Percentiles rank a stretch among this genome's conserved stretches.
These are phyloP conservation scores for Paramecium biaurelia DNA, from an alignment of 73 alveolate genomes.

Conservation along the genomic window DNA sequence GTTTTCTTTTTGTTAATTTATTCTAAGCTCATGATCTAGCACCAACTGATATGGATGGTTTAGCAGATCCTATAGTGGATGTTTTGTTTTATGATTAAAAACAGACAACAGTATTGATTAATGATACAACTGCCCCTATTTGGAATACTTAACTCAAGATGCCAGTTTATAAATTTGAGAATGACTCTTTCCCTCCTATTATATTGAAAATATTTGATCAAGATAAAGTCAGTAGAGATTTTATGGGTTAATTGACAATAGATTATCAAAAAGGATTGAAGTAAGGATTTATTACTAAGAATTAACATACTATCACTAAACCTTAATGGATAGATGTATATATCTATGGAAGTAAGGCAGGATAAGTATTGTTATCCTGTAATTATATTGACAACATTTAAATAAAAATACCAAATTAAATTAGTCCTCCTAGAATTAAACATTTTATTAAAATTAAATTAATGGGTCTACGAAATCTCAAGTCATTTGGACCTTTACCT, in stretches of 20 bases:
- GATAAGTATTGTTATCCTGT: neutral
- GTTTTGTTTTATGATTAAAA: neutral
- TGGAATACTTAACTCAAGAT: conserved; percentile 20
- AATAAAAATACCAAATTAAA: neutral
- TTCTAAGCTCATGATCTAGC: conserved; percentile 49
- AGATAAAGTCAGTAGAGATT: conserved; percentile 61
- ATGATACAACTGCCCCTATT: neutral
- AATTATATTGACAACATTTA: neutral
- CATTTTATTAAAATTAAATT: conserved; percentile 37
- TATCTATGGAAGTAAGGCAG: conserved; percentile 1
- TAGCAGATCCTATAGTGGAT: conserved; percentile 33
- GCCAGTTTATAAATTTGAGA: conserved; percentile 25
- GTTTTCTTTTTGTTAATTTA: conserved; percentile 18
- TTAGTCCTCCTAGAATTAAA: neutral
- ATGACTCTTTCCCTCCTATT: conserved; percentile 53
- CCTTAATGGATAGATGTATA: conserved; percentile 56
- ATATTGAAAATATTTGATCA: conserved; percentile 49
- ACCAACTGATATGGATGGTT: conserved; percentile 58
- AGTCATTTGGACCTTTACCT: conserved; percentile 75
- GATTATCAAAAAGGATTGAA: conserved; percentile 27
- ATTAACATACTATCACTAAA: neutral
- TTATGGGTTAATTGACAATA: conserved; percentile 39
- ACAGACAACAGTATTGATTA: neutral
- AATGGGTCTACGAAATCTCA: conserved; percentile 50
- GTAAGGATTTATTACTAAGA: conserved; percentile 35